phyloP scores from a whole-genome alignment of 108 stramenopile species.

The Discostella stelligeroides region DNA sequence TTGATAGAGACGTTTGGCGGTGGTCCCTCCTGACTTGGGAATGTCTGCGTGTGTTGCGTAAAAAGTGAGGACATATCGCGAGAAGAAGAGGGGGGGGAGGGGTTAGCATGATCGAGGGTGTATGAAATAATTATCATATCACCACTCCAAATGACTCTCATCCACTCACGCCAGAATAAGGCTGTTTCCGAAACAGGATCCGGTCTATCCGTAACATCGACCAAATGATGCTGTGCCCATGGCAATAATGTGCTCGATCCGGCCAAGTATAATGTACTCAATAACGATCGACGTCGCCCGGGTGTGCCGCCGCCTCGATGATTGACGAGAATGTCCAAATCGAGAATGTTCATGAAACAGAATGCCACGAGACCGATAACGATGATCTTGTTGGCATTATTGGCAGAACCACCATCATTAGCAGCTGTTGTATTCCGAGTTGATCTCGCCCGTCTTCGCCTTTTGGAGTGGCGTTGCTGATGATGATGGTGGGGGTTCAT shows the following conservation, averaged over 20 bases:
- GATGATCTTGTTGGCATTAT: no score
- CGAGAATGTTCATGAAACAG: conserved; percentile 18
- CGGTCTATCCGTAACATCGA: conserved; percentile 11
- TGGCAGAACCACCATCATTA: no score
- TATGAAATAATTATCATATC: neutral
- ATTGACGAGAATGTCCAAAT: conserved; percentile 6
- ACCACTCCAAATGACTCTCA: conserved; percentile 21
- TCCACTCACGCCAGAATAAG: conserved; percentile 14
- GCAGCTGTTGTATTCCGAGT: no score
- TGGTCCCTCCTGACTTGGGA: conserved; percentile 42
- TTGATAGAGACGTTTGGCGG: conserved; percentile 37
- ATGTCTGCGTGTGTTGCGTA: conserved; percentile 17
- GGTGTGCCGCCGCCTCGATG: neutral
- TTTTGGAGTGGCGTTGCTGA: no score
- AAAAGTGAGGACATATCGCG: neutral
- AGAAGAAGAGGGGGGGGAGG: neutral
- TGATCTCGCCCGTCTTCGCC: no score
- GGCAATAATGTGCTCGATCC: conserved; percentile 30
- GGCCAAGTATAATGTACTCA: conserved; percentile 31
- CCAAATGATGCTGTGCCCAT: conserved; percentile 3
- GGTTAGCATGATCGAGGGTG: neutral
- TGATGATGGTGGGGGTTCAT: no score
- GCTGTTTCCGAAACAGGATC: neutral
- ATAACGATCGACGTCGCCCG: conserved; percentile 34
- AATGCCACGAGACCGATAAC: conserved; percentile 7